Base-by-base conservation (phyloP, 2,329 filamentous ascomycete species). In the Phialophora macrospora region DNA sequence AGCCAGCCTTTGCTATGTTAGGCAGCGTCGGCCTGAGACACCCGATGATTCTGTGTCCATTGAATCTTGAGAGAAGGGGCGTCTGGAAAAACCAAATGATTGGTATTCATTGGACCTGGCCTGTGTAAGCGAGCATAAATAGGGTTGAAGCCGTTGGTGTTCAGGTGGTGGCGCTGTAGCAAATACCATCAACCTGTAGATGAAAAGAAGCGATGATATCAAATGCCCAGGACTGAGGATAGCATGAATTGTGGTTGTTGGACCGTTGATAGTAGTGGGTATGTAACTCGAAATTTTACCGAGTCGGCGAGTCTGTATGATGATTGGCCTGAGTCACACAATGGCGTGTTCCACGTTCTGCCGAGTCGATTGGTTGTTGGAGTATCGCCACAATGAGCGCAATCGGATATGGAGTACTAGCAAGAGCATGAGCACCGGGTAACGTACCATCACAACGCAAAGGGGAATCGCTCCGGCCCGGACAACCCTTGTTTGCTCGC, bases 401-500 rank as follows among this genome's bases (percentile, higher is more conserved):
- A 26, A 34, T 28, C 41, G 26, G 56, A 28, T 28, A 11, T 14
- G 26, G 26, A 30, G 38, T n/a, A 46, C 24, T n/a, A 14, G 24
- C 7, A 14, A 20, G 41, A 49, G 26, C 56, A n/a, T 24, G 56
- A 59, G 46, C 55, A 28, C 41, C 30, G 30, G 30, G 26, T 30
- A 14, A 22, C 46, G 38, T 24, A 48, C 56, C 56, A 49, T 24
- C 56, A 49, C 22, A 48, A 48, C 20, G 38, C 22, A 46, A 32
- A 56, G 28, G 46, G 30, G 34, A 11, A 30, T 24, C 34, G 60
- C 38, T 48, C 32, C 60, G 60, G 60, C 30, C 52, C 60, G 52
- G 20, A 49, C 6, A 28, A 38, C 26, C 11, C 26, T 54, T 44
- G 9, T 28, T 24, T 34, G 7, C 7, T 38, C 38, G 51, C 14